phyloP scores from a whole-genome alignment of 305 asterid species.

The Fraxinus paxiana region DNA sequence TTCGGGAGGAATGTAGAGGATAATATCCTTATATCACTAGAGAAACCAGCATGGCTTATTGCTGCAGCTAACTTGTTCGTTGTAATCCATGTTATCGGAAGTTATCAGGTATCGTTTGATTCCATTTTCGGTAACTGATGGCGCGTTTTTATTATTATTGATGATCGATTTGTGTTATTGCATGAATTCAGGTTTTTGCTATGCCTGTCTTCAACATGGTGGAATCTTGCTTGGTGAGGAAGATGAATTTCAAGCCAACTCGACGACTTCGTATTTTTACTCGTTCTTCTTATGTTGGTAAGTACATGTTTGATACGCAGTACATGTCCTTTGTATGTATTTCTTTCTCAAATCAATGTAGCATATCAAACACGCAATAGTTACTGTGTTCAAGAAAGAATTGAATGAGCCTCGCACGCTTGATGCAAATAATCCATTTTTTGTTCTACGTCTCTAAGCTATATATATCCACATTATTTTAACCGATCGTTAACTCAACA shows the following conservation, averaged over 20 bases:
- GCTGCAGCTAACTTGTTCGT: conserved; percentile 43
- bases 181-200: conserved; percentile 40
- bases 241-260: conserved; percentile 27
- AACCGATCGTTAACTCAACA: neutral
- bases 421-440: neutral
- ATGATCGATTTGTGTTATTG: neutral
- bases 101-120: conserved; percentile 42
- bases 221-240: conserved; percentile 40
- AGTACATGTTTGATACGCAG: neutral
- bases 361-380: neutral
- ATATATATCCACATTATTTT: neutral
- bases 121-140: neutral
- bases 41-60: conserved; percentile 47
- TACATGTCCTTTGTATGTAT: neutral
- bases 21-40: conserved; percentile 35
- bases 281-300: conserved; percentile 47
- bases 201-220: conserved; percentile 56
- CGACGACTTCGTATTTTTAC: conserved; percentile 30
- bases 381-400: neutral
- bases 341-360: neutral
- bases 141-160: neutral
- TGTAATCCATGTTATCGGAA: conserved; percentile 48
- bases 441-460: neutral
- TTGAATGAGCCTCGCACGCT: neutral
- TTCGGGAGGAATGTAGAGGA: conserved; percentile 43